Base-by-base conservation (phyloP, 176 grass and related monocot species). In the Hsuehochloa calcarea region DNA sequence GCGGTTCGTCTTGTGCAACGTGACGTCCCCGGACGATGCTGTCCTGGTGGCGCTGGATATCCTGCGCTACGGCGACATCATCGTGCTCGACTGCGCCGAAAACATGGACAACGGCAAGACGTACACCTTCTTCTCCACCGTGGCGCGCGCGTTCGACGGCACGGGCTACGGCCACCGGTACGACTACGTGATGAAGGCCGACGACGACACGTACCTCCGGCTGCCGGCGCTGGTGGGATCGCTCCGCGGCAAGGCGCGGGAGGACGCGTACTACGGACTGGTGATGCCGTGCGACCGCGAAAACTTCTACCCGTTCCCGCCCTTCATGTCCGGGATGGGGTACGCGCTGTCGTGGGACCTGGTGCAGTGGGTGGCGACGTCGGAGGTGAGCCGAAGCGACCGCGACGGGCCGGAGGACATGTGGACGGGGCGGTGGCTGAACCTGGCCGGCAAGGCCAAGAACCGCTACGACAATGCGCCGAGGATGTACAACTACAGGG, bases 71-170 rank as follows among this genome's bases (percentile, higher is more conserved):
- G 75, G 82, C 43, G 94, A 97, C 78, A 54, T 97, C 82, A 78
- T 97, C n/a, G 77, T 93, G 25, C 51, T 93, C 15, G 29, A 93
- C 85, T 93, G 94, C 84, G 19, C 87, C 14, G 94, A 97, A 79
- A 93, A 93, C 87, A 93, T 92, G 91, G 90, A 93, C 89, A 63
- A 77, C 56, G 94, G 94, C 85, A 97, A 97, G 89, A 93, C 94
- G 3, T 90, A 93, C 87, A 74, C 85, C 79, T 93, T 91, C 87
- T 83, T 93, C 74, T 88, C 91, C 31, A 26, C 85, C 8, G 80
- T 86, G 40, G 87, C 89, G 0, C 85, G 73, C 20, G 22, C 34
- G 10, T 90, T 90, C 60, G 19, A 72, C 77, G 9, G 31, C 56
- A 45, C 10, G 44, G 44, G 44, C 44, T 10, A 45, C 44, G 47